These are phyloP conservation scores for Ulvella scutata DNA, from an alignment of 139 green algal species.

Conservation along the genomic window DNA sequence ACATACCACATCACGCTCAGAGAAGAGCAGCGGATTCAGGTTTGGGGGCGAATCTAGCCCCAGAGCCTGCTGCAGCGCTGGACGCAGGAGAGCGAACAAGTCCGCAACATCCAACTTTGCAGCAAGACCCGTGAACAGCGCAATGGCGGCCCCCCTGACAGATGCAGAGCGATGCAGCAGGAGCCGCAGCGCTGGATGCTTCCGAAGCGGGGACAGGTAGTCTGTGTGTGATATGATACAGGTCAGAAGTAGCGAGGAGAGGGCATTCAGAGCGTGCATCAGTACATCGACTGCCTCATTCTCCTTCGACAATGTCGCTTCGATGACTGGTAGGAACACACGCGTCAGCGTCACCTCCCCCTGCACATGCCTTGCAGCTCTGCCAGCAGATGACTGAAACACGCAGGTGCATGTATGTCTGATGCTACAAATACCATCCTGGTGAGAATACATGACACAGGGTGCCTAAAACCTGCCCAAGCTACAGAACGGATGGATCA, in stretches of 20 bases:
- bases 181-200: conserved; percentile 20
- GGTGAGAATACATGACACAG: too few relatives aligned
- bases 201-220: not conserved
- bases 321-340: not conserved
- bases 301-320: not conserved
- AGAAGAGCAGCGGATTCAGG: not conserved
- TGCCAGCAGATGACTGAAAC: too few relatives aligned
- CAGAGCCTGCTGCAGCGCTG: conserved; percentile 2
- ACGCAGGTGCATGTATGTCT: too few relatives aligned
- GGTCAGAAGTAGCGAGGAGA: not conserved
- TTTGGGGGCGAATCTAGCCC: not conserved
- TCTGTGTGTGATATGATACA: not conserved
- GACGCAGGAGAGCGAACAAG: conserved; percentile 8
- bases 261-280: not conserved
- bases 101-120: conserved; percentile 1
- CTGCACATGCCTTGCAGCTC: not conserved
- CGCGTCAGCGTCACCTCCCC: not conserved
- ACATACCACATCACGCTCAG: not conserved
- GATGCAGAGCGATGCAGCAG: conserved; percentile 19
- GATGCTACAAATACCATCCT: too few relatives aligned
- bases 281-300: not conserved
- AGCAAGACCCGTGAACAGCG: conserved; percentile 45
- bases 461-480: too few relatives aligned
- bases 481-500: too few relatives aligned
- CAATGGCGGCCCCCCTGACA: conserved; percentile 40